phyloP scores from a whole-genome alignment of 1,139 yeast species.

The Taphrina betulina region DNA sequence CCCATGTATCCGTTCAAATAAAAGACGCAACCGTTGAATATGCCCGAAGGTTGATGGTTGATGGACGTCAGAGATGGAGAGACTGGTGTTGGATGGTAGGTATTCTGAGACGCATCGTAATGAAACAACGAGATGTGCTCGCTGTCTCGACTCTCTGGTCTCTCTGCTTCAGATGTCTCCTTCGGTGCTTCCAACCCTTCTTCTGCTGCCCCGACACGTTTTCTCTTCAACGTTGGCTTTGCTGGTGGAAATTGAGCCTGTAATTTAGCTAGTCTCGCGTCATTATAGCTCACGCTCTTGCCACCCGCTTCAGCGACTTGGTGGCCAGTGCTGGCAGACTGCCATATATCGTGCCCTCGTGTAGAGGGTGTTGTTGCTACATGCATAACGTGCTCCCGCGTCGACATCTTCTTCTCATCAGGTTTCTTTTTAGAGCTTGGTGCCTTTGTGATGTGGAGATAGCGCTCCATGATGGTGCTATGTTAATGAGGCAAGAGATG shows the following conservation, averaged over 20 bases:
- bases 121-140: constrained; percentile 19
- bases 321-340: constrained; percentile 24
- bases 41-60: neutral
- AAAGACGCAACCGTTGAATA: constrained; percentile 27
- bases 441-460: constrained; percentile 9
- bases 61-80: neutral
- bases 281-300: constrained; percentile 20
- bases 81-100: constrained; percentile 10
- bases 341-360: constrained; percentile 28
- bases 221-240: constrained; percentile 1
- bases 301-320: constrained; percentile 28
- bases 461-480: constrained; percentile 5
- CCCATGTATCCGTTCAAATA: constrained; percentile 31
- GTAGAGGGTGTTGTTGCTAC: constrained; percentile 22
- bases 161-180: neutral
- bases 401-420: constrained; percentile 7
- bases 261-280: constrained; percentile 23
- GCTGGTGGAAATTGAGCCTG: constrained; percentile 23
- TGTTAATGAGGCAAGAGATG: too few relatives aligned
- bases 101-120: constrained; percentile 2
- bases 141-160: too few relatives aligned
- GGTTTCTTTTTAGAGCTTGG: neutral
- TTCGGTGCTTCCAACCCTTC: neutral
- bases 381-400: constrained; percentile 21
- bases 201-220: neutral